Evolutionary conservation across 257 asterid species (phyloP).

Genomic region (Solanum acaule): DNA sequence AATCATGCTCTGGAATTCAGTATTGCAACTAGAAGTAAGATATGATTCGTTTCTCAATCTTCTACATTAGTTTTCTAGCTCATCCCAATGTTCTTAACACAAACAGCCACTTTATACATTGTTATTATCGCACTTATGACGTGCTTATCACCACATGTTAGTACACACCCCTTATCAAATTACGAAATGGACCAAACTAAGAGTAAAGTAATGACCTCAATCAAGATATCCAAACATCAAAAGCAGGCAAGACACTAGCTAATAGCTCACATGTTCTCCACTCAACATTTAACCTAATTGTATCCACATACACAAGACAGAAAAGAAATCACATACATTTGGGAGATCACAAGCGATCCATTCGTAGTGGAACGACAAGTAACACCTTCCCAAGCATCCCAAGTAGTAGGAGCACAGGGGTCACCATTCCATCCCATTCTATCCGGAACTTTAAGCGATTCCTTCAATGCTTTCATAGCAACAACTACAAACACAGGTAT

Average conservation of each 20-base stretch:
- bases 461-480: conserved; percentile 87
- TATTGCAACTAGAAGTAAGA: neutral
- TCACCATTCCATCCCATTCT: conserved; percentile 99
- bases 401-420: conserved; percentile 95
- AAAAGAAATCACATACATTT: conserved; percentile 47
- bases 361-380: conserved; percentile 57
- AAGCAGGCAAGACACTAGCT: neutral
- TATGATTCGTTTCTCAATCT: neutral
- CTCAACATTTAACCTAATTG: neutral
- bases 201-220: neutral
- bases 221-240: neutral
- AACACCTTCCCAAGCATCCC: conserved; percentile 99
- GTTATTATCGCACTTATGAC: neutral
- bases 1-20: neutral
- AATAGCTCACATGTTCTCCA: neutral
- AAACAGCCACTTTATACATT: neutral
- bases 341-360: conserved; percentile 66
- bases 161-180: neutral
- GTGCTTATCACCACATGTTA: neutral
- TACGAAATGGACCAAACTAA: neutral
- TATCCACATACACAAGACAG: neutral
- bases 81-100: neutral
- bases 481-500: conserved; percentile 37
- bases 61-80: neutral
- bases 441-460: conserved; percentile 84